Evolutionary conservation across 1,284 basidiomycete genomes (phyloP), one percentile per base, ranked within the genome.

Genomic region (Trametes hirsuta): DNA sequence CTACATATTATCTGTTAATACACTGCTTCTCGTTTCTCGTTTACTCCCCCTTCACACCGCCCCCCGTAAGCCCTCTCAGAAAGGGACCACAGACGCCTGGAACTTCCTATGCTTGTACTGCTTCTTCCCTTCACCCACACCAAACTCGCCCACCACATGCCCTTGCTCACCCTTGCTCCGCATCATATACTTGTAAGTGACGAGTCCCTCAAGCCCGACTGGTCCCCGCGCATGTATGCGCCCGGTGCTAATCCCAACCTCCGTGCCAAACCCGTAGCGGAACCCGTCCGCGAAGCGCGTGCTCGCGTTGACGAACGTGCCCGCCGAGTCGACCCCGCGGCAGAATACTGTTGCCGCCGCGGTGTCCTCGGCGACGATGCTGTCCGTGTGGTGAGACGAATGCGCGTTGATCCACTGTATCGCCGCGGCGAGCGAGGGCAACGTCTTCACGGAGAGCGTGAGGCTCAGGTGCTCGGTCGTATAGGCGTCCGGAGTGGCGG

Each of bases 221-320:
- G 97, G 97, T 2, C 97, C 97, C 34, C 97, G 82, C 2, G 97
- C 97, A 71, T 99, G 97, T 55, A 97, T 98, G 69, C 94, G 90
- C 2, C 95, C 95, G 0, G 97, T 99, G 72, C 90, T 93, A 71
- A 99, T 98, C 9, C 97, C 97, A 1, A 99, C 97, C 76, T 99
- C 97, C 1, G 97, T 97, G 1, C 97, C 97, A 66, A 98, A 94
- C 0, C 97, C 97, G 75, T 95, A 99, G 57, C 97, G 79, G 76
- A 97, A 98, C 1, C 97, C 97, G 75, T 99, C 97, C 0, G 96
- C 92, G 71, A 99, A 99, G 47, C 97, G 85, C 8, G 97, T 97
- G 65, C 90, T 93, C 3, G 95, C 94, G 69, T 99, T 99, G 64
- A 98, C 85, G 70, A 93, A 99, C 8, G 94, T 94, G 52, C 96